Conservation (phyloP, 176 grass and related monocot species). For the Rhynchospora breviuscula region DNA sequence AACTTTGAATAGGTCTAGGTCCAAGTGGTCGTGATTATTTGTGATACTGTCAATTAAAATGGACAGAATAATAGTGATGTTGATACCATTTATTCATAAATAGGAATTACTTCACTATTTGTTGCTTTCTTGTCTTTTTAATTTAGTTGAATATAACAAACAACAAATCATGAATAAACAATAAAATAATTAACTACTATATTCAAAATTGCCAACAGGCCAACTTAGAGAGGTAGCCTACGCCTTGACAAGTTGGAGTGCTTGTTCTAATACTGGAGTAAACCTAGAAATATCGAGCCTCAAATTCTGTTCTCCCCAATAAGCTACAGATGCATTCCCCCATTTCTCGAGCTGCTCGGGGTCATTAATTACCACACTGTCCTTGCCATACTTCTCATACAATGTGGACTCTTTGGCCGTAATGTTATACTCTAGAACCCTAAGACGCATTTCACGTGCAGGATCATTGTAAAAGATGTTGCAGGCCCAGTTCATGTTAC, state of each 20-base stretch:
- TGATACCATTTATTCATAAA: neutral
- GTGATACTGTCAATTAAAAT: neutral
- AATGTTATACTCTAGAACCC: conserved; percentile 16
- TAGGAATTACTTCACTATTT: neutral
- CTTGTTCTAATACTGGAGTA: conserved; percentile 15
- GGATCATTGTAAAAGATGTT: conserved; percentile 21
- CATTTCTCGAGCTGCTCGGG: conserved; percentile 6
- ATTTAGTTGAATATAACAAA: neutral
- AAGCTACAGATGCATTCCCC: conserved; percentile 14
- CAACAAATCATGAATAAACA: neutral
- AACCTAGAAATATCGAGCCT: conserved; percentile 25
- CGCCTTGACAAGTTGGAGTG: conserved; percentile 26
- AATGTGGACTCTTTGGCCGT: conserved; percentile 8
- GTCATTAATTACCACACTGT: conserved; percentile 14
- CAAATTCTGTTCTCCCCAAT: conserved; percentile 21
- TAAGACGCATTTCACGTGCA: conserved; percentile 22
- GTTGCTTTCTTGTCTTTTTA: neutral
- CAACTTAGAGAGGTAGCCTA: neutral
- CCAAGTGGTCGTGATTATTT: neutral
- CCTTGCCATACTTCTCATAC: conserved; percentile 20
- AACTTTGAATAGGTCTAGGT: neutral
- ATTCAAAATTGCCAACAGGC: neutral
- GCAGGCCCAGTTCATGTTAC: conserved; percentile 21
- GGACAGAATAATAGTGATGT: neutral
- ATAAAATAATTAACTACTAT: conserved; percentile 2